These are phyloP conservation scores for Penicillium hordei DNA, from an alignment of 2,329 filamentous ascomycete genomes.

Conservation along the genomic window DNA sequence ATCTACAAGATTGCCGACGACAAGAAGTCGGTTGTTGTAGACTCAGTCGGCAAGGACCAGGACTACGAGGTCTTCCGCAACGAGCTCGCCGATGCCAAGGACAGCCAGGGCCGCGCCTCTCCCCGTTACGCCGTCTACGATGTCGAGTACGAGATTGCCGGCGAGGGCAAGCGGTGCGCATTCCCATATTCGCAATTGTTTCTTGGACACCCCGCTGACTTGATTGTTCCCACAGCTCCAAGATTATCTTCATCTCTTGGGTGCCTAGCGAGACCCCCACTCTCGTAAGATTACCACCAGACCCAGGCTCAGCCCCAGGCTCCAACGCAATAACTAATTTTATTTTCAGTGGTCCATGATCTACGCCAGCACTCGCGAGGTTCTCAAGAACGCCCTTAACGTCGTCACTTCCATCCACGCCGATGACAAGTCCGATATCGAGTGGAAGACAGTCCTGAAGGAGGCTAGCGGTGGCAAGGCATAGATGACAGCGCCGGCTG, in stretches of 20 bases:
- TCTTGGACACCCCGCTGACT: constrained; percentile 16
- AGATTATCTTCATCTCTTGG: constrained; percentile 55
- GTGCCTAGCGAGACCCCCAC: constrained; percentile 43
- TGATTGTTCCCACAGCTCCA: constrained; percentile 40
- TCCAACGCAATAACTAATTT: constrained; percentile 17
- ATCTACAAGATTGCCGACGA: constrained; percentile 55
- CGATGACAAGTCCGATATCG: constrained; percentile 44
- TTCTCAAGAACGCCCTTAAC: constrained; percentile 51
- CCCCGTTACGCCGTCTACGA: constrained; percentile 54
- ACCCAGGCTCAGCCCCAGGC: not conserved
- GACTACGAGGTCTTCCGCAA: constrained; percentile 52
- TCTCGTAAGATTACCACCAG: constrained; percentile 35
- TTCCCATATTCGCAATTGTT: not conserved
- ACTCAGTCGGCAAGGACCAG: constrained; percentile 44
- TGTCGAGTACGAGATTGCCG: constrained; percentile 50
- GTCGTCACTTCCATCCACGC: constrained; percentile 43
- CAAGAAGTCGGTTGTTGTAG: constrained; percentile 52
- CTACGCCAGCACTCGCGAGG: constrained; percentile 52
- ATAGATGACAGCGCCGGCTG: constrained; percentile 39
- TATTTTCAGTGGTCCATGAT: constrained; percentile 48
- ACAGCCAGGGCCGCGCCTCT: constrained; percentile 44
- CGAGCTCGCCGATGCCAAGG: constrained; percentile 46
- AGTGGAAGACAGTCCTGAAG: constrained; percentile 42
- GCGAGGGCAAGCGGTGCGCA: constrained; percentile 50
- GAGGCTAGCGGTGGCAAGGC: constrained; percentile 46